These are phyloP conservation scores for Pestalotiopsis sp. DNA, from an alignment of 2,329 filamentous ascomycete species.

Conservation along the genomic window DNA sequence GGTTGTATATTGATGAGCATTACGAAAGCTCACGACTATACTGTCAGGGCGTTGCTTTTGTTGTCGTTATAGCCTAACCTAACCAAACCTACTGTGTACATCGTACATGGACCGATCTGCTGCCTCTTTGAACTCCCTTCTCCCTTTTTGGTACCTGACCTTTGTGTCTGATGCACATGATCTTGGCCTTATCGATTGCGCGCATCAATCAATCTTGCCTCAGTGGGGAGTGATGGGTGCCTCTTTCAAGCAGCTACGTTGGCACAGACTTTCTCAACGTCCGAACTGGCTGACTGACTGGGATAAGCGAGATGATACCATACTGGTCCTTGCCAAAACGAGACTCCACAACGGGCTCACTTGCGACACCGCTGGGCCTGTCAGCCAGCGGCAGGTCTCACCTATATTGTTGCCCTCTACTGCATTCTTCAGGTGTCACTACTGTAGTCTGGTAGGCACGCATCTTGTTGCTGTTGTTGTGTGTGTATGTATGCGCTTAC, in stretches of 20 bases:
- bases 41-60: too few species aligned
- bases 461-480: too few species aligned
- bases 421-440: neutral
- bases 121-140: too few species aligned
- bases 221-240: neutral
- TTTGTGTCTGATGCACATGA: neutral
- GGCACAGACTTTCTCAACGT: neutral
- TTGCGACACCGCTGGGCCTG: slow-evolving; percentile 5
- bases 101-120: too few species aligned
- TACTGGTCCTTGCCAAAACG: neutral
- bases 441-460: too few species aligned
- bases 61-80: too few species aligned
- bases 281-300: neutral
- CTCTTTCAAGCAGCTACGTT: neutral
- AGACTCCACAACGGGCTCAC: slow-evolving; percentile 2
- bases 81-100: too few species aligned
- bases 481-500: neutral
- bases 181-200: too few species aligned
- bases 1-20: too few species aligned
- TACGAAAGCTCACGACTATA: too few species aligned
- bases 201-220: too few species aligned
- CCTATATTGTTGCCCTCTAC: neutral
- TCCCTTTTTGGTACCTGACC: neutral
- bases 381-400: neutral
- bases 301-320: slow-evolving; percentile 5